A percentile compares a stretch with the other conserved stretches of the same genome.
phyloP scores from a whole-genome alignment of 805 yeast species.

The Geotrichum ghanense region DNA sequence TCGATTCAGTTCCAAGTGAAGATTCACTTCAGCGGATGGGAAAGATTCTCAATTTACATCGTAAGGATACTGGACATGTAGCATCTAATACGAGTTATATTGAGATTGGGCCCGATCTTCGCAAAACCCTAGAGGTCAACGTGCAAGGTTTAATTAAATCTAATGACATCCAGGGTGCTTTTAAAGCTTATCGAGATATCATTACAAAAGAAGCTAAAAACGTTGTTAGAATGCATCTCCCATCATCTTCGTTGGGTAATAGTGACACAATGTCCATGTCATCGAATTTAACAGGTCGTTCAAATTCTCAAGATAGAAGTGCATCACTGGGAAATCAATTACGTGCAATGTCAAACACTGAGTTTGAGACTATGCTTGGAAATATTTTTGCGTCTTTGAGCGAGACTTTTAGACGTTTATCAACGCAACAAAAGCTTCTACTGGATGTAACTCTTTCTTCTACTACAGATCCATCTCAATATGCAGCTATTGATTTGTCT shows the following conservation, averaged over 20 bases:
- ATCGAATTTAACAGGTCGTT: conserved; percentile 17
- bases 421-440: conserved; percentile 67
- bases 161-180: conserved; percentile 50
- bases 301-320: conserved; percentile 25
- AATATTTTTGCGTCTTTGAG: conserved; percentile 51
- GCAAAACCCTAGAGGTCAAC: conserved; percentile 33
- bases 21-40: conserved; percentile 43
- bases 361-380: conserved; percentile 61
- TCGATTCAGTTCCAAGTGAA: conserved; percentile 34
- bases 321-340: conserved; percentile 37
- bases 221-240: conserved; percentile 55
- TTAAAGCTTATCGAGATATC: conserved; percentile 51
- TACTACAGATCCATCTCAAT: conserved; percentile 18
- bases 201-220: conserved; percentile 62
- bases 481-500: conserved; percentile 48
- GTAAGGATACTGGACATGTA: conserved; percentile 3
- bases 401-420: conserved; percentile 62
- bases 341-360: conserved; percentile 56
- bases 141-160: conserved; percentile 50
- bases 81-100: conserved; percentile 29
- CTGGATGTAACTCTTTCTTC: conserved; percentile 55
- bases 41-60: conserved; percentile 15
- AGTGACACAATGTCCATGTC: conserved; percentile 21
- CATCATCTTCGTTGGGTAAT: conserved; percentile 22
- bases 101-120: conserved; percentile 30